These are phyloP conservation scores for Hericium rajendrae DNA, from an alignment of 768 basidiomycete species.

Conservation along the genomic window DNA sequence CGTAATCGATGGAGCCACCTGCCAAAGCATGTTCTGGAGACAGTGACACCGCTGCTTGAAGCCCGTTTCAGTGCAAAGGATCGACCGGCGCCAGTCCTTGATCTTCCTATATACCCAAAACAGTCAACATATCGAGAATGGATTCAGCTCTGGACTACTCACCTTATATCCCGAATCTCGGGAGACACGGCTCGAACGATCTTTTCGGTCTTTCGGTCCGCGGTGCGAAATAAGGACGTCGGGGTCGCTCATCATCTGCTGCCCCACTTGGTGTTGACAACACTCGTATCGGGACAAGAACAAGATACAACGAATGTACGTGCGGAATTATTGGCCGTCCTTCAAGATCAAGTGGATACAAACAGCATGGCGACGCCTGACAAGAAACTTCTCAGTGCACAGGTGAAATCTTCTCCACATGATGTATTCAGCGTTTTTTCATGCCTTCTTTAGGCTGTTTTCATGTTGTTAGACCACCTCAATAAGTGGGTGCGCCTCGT, in stretches of 20 bases:
- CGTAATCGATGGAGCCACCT: conserved; percentile 71
- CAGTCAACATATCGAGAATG: conserved; percentile 88
- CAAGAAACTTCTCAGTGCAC: conserved; percentile 87
- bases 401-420: conserved; percentile 39
- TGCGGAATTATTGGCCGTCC: conserved; percentile 66
- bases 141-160: conserved; percentile 82
- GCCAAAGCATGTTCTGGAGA: conserved; percentile 78
- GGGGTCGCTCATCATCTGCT: conserved; percentile 88
- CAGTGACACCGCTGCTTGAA: conserved; percentile 75
- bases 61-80: conserved; percentile 43
- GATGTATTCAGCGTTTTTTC: background rate
- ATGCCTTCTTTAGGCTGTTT: conserved; percentile 58
- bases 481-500: conserved; percentile 79
- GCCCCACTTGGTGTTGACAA: conserved; percentile 84
- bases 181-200: conserved; percentile 51
- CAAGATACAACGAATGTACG: conserved; percentile 56
- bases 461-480: conserved; percentile 90
- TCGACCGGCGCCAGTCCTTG: conserved; percentile 18
- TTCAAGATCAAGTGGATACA: conserved; percentile 76
- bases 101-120: conserved; percentile 71
- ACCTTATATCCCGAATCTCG: conserved; percentile 63
- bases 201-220: conserved; percentile 70
- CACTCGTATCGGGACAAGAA: conserved; percentile 67
- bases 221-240: conserved; percentile 81
- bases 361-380: conserved; percentile 53